These are phyloP conservation scores for Fusarium sulawesiense DNA, from an alignment of 2,329 filamentous ascomycete species.

Conservation along the genomic window DNA sequence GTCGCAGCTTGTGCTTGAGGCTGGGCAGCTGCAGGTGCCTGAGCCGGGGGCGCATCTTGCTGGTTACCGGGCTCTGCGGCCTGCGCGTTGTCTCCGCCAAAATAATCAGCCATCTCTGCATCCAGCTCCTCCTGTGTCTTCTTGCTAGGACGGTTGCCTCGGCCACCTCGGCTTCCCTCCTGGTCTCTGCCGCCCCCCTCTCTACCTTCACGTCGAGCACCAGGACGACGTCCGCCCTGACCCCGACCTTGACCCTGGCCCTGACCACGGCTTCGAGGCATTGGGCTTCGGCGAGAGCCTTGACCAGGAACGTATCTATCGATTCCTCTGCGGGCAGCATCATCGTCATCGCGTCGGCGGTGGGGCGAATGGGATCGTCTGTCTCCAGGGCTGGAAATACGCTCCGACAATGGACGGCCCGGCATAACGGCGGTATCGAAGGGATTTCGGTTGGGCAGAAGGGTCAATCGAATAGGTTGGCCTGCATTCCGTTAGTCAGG, in stretches of 20 bases:
- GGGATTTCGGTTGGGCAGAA: slow-evolving; percentile 70
- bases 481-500: slow-evolving; percentile 56
- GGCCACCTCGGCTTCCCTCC: slow-evolving; percentile 53
- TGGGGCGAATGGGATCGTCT: slow-evolving; percentile 71
- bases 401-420: slow-evolving; percentile 68
- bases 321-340: slow-evolving; percentile 73
- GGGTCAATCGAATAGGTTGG: slow-evolving; percentile 80
- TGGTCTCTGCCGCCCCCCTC: slow-evolving; percentile 54
- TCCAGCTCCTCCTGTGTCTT: slow-evolving; percentile 95
- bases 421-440: slow-evolving; percentile 68
- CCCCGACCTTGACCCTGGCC: slow-evolving; percentile 50
- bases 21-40: slow-evolving; percentile 26
- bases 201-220: slow-evolving; percentile 53
- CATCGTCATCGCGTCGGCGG: slow-evolving; percentile 62
- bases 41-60: slow-evolving; percentile 47
- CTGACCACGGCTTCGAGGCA: slow-evolving; percentile 59
- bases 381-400: slow-evolving; percentile 65
- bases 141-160: slow-evolving; percentile 68
- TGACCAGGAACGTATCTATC: slow-evolving; percentile 82
- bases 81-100: slow-evolving; percentile 61
- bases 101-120: slow-evolving; percentile 98
- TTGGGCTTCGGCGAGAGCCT: slow-evolving; percentile 66
- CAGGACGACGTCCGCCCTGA: slow-evolving; percentile 62
- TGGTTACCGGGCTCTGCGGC: slow-evolving; percentile 48
- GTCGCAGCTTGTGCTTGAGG: slow-evolving; percentile 45